Base-by-base conservation (phyloP, 2,329 filamentous ascomycete species). In the Aspergillus tubingensis region DNA sequence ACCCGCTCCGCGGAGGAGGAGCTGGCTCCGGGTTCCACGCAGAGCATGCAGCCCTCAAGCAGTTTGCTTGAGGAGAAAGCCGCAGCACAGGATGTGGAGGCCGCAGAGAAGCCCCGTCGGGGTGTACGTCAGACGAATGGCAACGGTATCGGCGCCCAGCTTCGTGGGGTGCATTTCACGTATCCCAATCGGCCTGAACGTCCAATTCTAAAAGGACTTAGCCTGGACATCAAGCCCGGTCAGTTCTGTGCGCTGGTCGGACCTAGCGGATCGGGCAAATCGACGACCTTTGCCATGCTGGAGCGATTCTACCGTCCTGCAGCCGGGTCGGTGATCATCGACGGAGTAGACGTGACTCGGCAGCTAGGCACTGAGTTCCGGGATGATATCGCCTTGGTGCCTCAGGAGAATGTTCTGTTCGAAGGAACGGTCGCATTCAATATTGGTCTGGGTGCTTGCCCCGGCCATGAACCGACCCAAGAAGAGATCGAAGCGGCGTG, bases 401-500 rank as follows among this genome's bases (percentile, higher is more conserved):
- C 80, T 0, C 81, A 82, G 61, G 78, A 81, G 17, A 80, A 77
- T 52, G 77, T 80, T 1, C 70, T 83, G 4, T 82, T 82, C 58
- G 78, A 81, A 56, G 80, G 80, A 2, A 79, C 69, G 27, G 76
- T 82, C n/a, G 74, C 72, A 17, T 82, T 80, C 72, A 83, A 82
- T 61, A 71, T 81, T 21, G 71, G 72, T 2, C 72, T 81, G 3
- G 80, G 78, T n/a, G 74, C 74, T 2, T 78, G 80, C 1, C 86
- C 86, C 1, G 82, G 80, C 11, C 77, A 82, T 43, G 81, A 83
- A 36, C 83, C 84, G 1, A 83, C 81, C 0, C 77, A 86, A 48
- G 83, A 79, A 8, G 88, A 90, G 50, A 86, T 91, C 49, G 81
- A 88, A 63, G 83, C 85, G 56, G 88, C 88, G 0, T 91, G 88